Conservation (phyloP, 768 basidiomycete species). For the Tulasnella sp. region DNA sequence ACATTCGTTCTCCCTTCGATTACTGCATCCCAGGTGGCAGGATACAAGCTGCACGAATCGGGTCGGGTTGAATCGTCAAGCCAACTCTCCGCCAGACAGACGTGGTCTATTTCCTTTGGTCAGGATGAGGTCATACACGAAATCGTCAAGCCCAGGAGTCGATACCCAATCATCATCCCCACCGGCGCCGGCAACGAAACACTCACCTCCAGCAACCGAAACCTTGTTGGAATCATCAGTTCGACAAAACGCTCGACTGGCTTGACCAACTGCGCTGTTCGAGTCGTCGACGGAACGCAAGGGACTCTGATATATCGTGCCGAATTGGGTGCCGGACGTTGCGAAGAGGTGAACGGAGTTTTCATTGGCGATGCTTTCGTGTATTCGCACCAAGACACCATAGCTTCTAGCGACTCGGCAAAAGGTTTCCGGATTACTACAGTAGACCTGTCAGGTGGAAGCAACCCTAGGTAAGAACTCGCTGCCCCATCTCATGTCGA, state of each 20-base stretch:
- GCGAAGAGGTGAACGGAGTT: background rate
- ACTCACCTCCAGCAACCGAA: no score
- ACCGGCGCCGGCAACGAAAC: no score
- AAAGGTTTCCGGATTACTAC: background rate
- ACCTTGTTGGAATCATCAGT: no score
- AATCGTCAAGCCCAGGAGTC: background rate
- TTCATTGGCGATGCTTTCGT: no score
- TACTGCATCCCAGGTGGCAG: background rate
- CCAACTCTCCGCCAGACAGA: background rate
- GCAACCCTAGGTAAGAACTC: constrained; percentile 24
- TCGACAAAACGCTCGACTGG: no score
- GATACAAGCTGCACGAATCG: background rate
- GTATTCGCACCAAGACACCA: background rate
- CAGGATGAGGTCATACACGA: background rate
- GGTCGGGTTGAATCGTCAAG: background rate
- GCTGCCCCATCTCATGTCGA: background rate
- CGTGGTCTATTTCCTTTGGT: background rate
- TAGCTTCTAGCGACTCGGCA: background rate
- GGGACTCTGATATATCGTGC: background rate
- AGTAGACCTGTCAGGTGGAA: constrained; percentile 27
- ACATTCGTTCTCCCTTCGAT: background rate
- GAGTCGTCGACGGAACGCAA: no score
- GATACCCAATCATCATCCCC: no score
- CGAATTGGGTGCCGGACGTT: background rate
- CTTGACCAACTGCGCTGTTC: no score